Conservation (phyloP, 768 basidiomycete species). For the Leccinum longicurvipes region DNA sequence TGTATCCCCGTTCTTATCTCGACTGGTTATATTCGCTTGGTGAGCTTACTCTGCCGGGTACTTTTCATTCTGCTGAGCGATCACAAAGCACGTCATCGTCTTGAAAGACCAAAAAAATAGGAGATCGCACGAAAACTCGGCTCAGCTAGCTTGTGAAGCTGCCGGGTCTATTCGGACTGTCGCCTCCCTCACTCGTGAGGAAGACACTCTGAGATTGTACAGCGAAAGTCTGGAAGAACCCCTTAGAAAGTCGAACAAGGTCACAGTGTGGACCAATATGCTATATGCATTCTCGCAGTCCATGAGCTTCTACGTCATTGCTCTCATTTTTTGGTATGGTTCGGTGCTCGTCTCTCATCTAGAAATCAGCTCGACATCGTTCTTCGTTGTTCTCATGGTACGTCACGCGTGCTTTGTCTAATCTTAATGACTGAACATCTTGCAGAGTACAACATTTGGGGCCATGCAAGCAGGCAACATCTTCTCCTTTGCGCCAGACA, state of each 20-base stretch:
- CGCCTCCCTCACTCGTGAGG: slow-evolving; percentile 82
- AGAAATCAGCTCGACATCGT: slow-evolving; percentile 55
- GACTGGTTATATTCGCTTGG: slow-evolving; percentile 80
- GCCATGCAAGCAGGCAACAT: slow-evolving; percentile 87
- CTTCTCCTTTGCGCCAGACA: slow-evolving; percentile 83
- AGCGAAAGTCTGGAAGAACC: slow-evolving; percentile 70
- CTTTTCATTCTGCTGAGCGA: slow-evolving; percentile 5
- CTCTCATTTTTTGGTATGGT: slow-evolving; percentile 80
- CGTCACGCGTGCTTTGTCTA: slow-evolving; percentile 11
- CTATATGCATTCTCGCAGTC: slow-evolving; percentile 77
- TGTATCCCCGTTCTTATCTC: slow-evolving; percentile 67
- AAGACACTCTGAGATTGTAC: slow-evolving; percentile 70
- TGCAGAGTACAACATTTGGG: slow-evolving; percentile 67
- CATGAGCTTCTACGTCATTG: slow-evolving; percentile 75
- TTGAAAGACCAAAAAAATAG: slow-evolving; percentile 85
- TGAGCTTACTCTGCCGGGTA: slow-evolving; percentile 29
- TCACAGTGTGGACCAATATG: slow-evolving; percentile 59
- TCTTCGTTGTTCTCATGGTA: slow-evolving; percentile 86
- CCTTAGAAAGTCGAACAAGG: slow-evolving; percentile 58
- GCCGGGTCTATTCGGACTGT: slow-evolving; percentile 89
- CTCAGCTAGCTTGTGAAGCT: slow-evolving; percentile 90
- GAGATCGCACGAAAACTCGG: slow-evolving; percentile 71
- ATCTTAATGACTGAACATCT: background rate
- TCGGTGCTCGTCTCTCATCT: slow-evolving; percentile 54
- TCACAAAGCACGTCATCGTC: slow-evolving; percentile 70